phyloP scores from a whole-genome alignment of 345 rosid genomes.

The Schrenkiella parvula region DNA sequence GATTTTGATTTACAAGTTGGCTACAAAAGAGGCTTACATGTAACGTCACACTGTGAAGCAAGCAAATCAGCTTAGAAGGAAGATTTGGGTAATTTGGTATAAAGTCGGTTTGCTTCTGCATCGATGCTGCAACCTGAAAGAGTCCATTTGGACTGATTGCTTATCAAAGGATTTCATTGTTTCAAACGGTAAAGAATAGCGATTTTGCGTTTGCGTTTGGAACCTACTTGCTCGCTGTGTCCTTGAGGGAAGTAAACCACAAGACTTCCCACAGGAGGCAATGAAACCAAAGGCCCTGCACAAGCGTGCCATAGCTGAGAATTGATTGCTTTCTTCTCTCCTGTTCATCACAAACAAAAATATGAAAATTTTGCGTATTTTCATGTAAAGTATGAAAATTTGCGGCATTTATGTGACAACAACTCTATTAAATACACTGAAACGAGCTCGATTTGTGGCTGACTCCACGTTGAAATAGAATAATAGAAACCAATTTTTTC shows the following conservation, averaged over 20 bases:
- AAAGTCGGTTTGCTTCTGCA: slow-evolving; percentile 74
- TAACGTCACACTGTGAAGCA: slow-evolving; percentile 74
- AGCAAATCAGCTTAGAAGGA: slow-evolving; percentile 78
- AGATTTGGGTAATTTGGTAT: slow-evolving; percentile 91
- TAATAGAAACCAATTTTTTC: background rate
- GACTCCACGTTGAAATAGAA: slow-evolving; percentile 14
- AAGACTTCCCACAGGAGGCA: slow-evolving; percentile 91
- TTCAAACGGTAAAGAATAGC: background rate
- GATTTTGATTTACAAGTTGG: background rate
- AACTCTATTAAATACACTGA: slow-evolving; percentile 19
- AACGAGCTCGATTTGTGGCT: slow-evolving; percentile 16
- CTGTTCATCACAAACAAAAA: slow-evolving; percentile 37
- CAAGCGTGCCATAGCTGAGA: slow-evolving; percentile 98
- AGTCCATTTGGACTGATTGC: background rate
- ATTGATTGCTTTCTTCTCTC: slow-evolving; percentile 77
- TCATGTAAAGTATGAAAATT: slow-evolving; percentile 1
- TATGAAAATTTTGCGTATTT: background rate
- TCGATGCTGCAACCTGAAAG: slow-evolving; percentile 83
- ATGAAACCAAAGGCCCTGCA: slow-evolving; percentile 90
- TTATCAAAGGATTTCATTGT: background rate
- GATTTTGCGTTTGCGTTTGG: background rate
- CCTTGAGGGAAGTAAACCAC: slow-evolving; percentile 99
- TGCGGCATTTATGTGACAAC: slow-evolving; percentile 16
- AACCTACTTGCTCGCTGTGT: slow-evolving; percentile 87
- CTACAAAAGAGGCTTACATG: slow-evolving; percentile 47